phyloP scores from a whole-genome alignment of 2,329 filamentous ascomycete species.

The Colletotrichum tanaceti region DNA sequence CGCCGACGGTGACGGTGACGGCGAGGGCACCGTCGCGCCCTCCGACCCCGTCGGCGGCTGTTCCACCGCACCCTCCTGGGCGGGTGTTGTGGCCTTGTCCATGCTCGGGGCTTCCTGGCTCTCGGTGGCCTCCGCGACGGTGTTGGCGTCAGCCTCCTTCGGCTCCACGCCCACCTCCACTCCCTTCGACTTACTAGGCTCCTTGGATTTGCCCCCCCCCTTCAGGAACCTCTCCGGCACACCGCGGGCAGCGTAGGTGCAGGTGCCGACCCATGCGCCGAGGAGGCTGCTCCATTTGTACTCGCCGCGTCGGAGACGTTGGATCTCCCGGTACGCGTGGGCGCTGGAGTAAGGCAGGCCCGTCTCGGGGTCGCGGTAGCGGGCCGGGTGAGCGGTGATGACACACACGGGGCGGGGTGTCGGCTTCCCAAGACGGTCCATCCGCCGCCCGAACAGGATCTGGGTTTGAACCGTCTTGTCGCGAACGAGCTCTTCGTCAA shows the following conservation, averaged over 20 bases:
- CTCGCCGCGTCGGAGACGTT: slow-evolving; percentile 76
- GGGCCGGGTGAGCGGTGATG: slow-evolving; percentile 84
- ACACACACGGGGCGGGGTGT: slow-evolving; percentile 72
- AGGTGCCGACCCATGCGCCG: slow-evolving; percentile 84
- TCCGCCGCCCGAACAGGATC: slow-evolving; percentile 67
- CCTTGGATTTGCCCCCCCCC: slow-evolving; percentile 43
- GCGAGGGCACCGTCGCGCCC: slow-evolving; percentile 8
- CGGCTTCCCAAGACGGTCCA: slow-evolving; percentile 67
- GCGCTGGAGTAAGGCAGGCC: slow-evolving; percentile 84
- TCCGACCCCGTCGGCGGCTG: not conserved
- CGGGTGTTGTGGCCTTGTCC: slow-evolving; percentile 33
- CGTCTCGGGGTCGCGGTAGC: slow-evolving; percentile 86
- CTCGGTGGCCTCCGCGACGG: slow-evolving; percentile 41
- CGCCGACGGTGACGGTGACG: slow-evolving; percentile 31
- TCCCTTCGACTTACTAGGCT: slow-evolving; percentile 43
- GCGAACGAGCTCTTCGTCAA: slow-evolving; percentile 66
- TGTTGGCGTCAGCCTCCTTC: not conserved
- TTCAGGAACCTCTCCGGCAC: slow-evolving; percentile 81
- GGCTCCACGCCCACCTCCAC: slow-evolving; percentile 22
- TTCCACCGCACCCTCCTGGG: not conserved
- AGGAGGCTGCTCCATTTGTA: slow-evolving; percentile 86
- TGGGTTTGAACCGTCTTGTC: slow-evolving; percentile 68
- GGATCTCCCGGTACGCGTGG: slow-evolving; percentile 84
- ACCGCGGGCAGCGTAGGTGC: slow-evolving; percentile 73
- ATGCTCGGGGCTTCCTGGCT: slow-evolving; percentile 27